Percentiles rank a stretch among this genome's conserved stretches.
Conservation (phyloP, 768 basidiomycete species). For the Boletales sp. region DNA sequence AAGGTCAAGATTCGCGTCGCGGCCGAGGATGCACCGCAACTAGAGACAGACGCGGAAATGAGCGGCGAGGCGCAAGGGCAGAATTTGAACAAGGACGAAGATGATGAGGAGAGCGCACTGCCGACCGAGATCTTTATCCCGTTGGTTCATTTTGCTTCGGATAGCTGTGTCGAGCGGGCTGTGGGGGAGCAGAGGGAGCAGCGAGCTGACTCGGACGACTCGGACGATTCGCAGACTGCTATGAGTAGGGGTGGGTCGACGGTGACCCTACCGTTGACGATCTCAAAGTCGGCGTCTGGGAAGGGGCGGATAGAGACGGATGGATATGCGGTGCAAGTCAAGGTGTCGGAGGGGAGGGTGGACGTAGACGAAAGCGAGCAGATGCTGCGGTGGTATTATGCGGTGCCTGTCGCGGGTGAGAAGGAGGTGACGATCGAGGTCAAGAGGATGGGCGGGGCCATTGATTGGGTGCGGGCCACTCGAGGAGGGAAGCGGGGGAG, state of each 20-base stretch:
- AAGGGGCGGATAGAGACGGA: slow-evolving; percentile 12
- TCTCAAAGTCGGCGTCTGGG: not conserved
- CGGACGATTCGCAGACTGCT: not conserved
- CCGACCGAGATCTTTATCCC: slow-evolving; percentile 93
- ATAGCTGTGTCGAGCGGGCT: slow-evolving; percentile 25
- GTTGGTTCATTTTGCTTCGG: slow-evolving; percentile 78
- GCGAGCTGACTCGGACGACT: not conserved
- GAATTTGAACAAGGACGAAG: slow-evolving; percentile 7
- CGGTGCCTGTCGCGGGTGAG: slow-evolving; percentile 25
- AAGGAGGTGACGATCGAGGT: slow-evolving; percentile 40
- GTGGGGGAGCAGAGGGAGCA: slow-evolving; percentile 2
- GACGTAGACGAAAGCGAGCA: slow-evolving; percentile 48
- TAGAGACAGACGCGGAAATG: not conserved
- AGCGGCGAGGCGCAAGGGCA: not conserved
- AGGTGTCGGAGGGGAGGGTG: slow-evolving; percentile 45
- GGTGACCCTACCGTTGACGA: slow-evolving; percentile 7
- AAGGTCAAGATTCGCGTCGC: slow-evolving; percentile 63
- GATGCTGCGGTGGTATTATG: slow-evolving; percentile 50
- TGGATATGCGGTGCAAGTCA: slow-evolving; percentile 39
- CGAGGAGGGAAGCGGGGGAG: slow-evolving; percentile 6
- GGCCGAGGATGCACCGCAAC: slow-evolving; percentile 46
- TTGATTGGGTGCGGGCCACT: slow-evolving; percentile 20
- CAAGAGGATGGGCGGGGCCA: slow-evolving; percentile 39
- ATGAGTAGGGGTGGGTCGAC: slow-evolving; percentile 12
- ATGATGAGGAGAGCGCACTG: slow-evolving; percentile 29